Conservation (phyloP, 805 yeast species). For the Blastobotrys americana region DNA sequence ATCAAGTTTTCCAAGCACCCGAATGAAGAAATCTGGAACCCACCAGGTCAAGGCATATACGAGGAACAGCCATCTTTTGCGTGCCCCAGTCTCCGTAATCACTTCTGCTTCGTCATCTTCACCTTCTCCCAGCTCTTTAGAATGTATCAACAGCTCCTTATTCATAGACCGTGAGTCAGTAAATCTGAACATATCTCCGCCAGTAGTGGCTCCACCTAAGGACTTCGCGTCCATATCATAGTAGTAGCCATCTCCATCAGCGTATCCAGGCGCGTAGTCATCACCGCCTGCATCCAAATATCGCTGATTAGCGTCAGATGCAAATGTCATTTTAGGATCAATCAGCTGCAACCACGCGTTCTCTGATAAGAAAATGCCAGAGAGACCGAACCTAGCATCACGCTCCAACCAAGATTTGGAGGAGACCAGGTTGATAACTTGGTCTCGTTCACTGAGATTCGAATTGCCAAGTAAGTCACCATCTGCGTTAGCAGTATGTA, state of each 20-base stretch:
- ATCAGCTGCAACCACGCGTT: constrained; percentile 35
- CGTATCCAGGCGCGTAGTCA: constrained; percentile 15
- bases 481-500: constrained; percentile 24
- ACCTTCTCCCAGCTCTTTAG: constrained; percentile 27
- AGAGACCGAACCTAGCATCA: constrained; percentile 33
- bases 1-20: constrained; percentile 27
- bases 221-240: constrained; percentile 31
- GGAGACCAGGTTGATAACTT: constrained; percentile 25
- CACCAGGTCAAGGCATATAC: constrained; percentile 36
- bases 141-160: constrained; percentile 24
- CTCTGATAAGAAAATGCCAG: constrained; percentile 37
- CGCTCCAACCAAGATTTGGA: constrained; percentile 31
- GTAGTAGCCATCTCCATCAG: constrained; percentile 26
- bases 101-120: constrained; percentile 28
- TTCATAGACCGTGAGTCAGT: constrained; percentile 19
- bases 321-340: constrained; percentile 32
- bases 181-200: constrained; percentile 33
- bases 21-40: constrained; percentile 33
- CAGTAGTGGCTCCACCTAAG: constrained; percentile 27
- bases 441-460: constrained; percentile 28
- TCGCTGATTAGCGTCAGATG: constrained; percentile 28
- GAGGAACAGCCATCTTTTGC: constrained; percentile 33
- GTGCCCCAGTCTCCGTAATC: constrained; percentile 25
- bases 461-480: constrained; percentile 12
- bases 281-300: constrained; percentile 24